Percentiles rank a stretch among this genome's conserved stretches.
Evolutionary conservation across 2,329 filamentous ascomycete species (phyloP).

Genomic region (Epichloe hybrida): DNA sequence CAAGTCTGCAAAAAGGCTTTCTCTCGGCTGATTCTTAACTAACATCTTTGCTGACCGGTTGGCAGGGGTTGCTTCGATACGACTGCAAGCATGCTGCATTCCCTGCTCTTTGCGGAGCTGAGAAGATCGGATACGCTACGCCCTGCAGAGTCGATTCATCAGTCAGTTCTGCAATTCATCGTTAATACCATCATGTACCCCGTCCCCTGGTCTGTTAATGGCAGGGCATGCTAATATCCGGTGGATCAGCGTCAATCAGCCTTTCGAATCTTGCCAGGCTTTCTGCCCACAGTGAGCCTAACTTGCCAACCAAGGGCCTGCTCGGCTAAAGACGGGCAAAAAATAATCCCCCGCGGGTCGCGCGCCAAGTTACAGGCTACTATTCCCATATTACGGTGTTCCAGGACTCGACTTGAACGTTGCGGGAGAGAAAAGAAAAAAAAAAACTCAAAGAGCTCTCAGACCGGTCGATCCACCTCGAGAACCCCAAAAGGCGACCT

Average conservation of each 20-base stretch:
- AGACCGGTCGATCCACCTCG: conserved; percentile 3
- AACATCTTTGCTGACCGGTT: neutral
- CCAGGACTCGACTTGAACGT: neutral
- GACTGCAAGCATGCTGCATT: conserved; percentile 1
- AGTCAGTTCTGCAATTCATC: neutral
- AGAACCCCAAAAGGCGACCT: conserved; percentile 2
- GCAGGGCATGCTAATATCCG: neutral
- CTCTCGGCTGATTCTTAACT: neutral
- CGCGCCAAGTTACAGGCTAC: neutral
- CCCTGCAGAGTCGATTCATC: conserved; percentile 3
- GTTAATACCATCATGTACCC: neutral
- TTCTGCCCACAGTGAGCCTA: neutral
- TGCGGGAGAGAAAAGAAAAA: neutral
- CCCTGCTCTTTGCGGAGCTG: conserved; percentile 1
- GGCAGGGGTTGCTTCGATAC: neutral
- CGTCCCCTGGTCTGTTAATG: neutral
- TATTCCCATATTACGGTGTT: neutral
- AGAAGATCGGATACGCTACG: conserved; percentile 3
- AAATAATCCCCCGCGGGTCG: neutral
- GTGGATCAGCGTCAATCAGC: neutral
- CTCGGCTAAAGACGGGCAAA: neutral
- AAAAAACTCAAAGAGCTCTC: neutral
- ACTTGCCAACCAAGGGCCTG: neutral
- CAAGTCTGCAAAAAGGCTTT: neutral
- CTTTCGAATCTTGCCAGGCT: neutral